Evolutionary conservation across 352 stramenopile species (phyloP).

Genomic region (Phytophthora europaea): DNA sequence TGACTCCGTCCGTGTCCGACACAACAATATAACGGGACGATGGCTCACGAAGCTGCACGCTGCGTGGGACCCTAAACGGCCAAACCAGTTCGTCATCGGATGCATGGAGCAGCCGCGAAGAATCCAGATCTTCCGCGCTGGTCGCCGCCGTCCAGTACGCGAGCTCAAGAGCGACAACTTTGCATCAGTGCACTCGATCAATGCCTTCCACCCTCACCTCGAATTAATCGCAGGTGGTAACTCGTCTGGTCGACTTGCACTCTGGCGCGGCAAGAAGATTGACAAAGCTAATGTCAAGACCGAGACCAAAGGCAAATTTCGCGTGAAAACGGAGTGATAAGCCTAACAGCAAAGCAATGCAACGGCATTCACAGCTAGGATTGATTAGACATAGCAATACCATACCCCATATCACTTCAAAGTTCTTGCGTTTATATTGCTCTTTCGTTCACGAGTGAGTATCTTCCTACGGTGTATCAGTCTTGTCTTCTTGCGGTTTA

Average conservation of each 20-base stretch:
- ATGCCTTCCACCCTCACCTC: slow-evolving; percentile 84
- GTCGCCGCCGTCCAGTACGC: slow-evolving; percentile 73
- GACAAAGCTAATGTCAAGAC: slow-evolving; percentile 28
- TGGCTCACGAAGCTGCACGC: slow-evolving; percentile 92
- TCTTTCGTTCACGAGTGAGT: slow-evolving; percentile 12
- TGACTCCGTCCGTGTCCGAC: slow-evolving; percentile 38
- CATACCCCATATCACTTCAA: slow-evolving; percentile 15
- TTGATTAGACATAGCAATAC: slow-evolving; percentile 1
- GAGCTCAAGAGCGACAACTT: slow-evolving; percentile 77
- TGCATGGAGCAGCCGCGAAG: slow-evolving; percentile 85
- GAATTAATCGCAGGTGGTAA: slow-evolving; percentile 83
- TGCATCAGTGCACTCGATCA: slow-evolving; percentile 89
- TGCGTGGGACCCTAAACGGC: slow-evolving; percentile 80
- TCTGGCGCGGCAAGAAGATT: slow-evolving; percentile 59
- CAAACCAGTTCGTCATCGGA: slow-evolving; percentile 82
- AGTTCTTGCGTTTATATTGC: slow-evolving; percentile 24
- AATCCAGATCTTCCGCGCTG: slow-evolving; percentile 85
- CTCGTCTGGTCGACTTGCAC: slow-evolving; percentile 74
- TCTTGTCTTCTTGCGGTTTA: slow-evolving; percentile 11
- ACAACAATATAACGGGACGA: slow-evolving; percentile 89
- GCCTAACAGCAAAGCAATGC: neutral
- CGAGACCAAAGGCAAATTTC: slow-evolving; percentile 4
- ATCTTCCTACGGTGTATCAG: slow-evolving; percentile 21
- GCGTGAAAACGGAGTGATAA: slow-evolving; percentile 28
- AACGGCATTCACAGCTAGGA: neutral